Evolutionary conservation across 2,329 filamentous ascomycete species (phyloP), one percentile per base, ranked within the genome.

Genomic region (Thielaviopsis punctulata): DNA sequence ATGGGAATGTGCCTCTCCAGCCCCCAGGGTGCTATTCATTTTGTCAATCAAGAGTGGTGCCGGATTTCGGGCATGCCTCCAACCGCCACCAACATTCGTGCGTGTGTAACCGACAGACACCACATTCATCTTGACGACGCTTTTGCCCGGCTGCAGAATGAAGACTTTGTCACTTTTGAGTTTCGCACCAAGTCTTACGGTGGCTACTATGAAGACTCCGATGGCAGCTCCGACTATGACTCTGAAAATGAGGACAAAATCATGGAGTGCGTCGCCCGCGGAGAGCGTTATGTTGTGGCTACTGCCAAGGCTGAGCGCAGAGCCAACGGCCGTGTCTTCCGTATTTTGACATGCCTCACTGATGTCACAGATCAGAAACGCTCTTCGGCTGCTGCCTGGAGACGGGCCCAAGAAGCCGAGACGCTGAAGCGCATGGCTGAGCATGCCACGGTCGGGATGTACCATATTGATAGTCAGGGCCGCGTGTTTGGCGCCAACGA

Each of bases 1-100:
- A 79, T 85, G 1, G 84, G 83, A 18, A 80, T 87, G 66, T 84
- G 81, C 59, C 83, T 87, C 54, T 77, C 80, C 10, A 76, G 84
- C 59, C 69, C 72, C 1, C 68, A 73, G 48, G 83, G 82, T 12
- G 73, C 75, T 39, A 75, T 87, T 53, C 77, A 73, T 0, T 86
- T 82, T 61, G 82, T 80, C 55, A 88, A 88, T 59, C 76, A 84
- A 48, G 77, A 80, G 8, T 87, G 72, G 68, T 69, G 73, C 58
- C 67, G 69, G 39, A 73, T 77, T 33, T 74, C 71, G 1, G 71
- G 72, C 1, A 58, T 55, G 65, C 62, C 15, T 56, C 62, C 6
- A 59, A 67, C 15, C 57, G 57, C 3, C 56, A 61, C 8, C 58
- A 65, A 43, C 6, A 66, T 75, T 45, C 58, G 73, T 6, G 64